Evolutionary conservation across 2,329 filamentous ascomycete species (phyloP), one percentile per base, ranked within the genome.

Genomic region (Colletotrichum ledebouriae): DNA sequence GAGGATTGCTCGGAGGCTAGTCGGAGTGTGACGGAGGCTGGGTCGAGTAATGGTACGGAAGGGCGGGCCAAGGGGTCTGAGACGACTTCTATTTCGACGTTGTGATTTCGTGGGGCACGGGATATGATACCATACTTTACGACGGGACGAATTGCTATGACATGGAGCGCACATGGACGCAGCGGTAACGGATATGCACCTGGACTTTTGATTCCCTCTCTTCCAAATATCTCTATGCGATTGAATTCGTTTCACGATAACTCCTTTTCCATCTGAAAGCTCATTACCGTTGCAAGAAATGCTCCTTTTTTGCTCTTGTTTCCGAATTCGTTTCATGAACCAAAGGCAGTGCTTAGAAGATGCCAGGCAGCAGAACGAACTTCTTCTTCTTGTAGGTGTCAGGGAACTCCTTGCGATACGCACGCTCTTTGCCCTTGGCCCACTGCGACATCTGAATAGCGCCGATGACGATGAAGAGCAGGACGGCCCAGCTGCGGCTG

Each of bases 361-460:
- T 82, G 3, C 92, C 92, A 3, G 96, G 94, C 67, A 98, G 80
- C 81, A 97, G 92, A 69, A 88, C 89, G 76, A 86, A 95, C 76
- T 89, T 89, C 93, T 99, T 98, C 85, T 91, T 94, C 90, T 95
- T 94, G 83, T 99, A 99, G 81, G 91, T 92, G 78, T 94, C 92
- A 46, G 92, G 92, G 80, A 98, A 97, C 79, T 97, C 93, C 79
- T 92, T 91, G 75, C 96, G 89, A 79, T 98, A 96, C 64, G 93
- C 89, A 76, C 85, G 88, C 86, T 99, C 96, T 87, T 98, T 98
- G 85, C 94, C 95, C 81, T 87, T 88, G 44, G 91, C 95, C 96
- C 96, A 99, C 59, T 84, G 79, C 65, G 87, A 89, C 96, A 99
- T 98, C 81, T 94, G 93, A 25, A 82, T 85, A 15, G 85, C 87